Evolutionary conservation across 2,329 filamentous ascomycete genomes (phyloP), one percentile per base, ranked within the genome.

Genomic region (Aspergillus novofumigatus): DNA sequence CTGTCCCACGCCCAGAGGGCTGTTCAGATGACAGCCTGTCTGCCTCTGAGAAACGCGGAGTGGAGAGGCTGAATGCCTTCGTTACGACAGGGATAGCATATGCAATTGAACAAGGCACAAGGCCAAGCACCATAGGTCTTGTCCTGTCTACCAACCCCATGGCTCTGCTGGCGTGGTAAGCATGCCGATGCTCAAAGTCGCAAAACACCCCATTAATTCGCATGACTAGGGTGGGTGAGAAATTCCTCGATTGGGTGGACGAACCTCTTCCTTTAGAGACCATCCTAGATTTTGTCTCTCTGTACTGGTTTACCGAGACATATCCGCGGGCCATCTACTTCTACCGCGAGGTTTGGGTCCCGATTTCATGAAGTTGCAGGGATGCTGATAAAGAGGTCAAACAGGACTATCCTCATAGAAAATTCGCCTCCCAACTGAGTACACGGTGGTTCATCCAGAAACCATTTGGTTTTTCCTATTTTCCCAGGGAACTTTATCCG

Each of bases 391-490:
- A 23, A 35, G 20, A 44, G 11, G 25, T n/a, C 35, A 29, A 38
- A 51, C 49, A 35, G 41, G 38, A 58, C 55, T 25, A 17, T 25
- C 25, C 17, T 48, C 26, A 25, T 11, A 21, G 53, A 51, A 25
- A 28, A n/a, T 26, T 35, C 14, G 5, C 41, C 35, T 35, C 42
- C 29, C 9, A 53, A 25, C 3, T 29, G 55, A 32, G 26, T 32
- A 28, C 38, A 2, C 65, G 67, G 3, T 68, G 61, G 57, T 73
- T 71, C 53, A 71, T 74, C 51, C 58, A 75, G 7, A 81, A 80
- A 56, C 79, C 79, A 0, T 69, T 79, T 32, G 81, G 78, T 0
- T 81, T 73, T 58, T 80, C 77, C 0, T 71, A 65, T 10, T 83
- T 81, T 57, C 75, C 75, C 0, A 66, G 65, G 17, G 79, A 82